Base-by-base conservation (phyloP, 805 yeast species). In the Candida pseudofarinosa region DNA sequence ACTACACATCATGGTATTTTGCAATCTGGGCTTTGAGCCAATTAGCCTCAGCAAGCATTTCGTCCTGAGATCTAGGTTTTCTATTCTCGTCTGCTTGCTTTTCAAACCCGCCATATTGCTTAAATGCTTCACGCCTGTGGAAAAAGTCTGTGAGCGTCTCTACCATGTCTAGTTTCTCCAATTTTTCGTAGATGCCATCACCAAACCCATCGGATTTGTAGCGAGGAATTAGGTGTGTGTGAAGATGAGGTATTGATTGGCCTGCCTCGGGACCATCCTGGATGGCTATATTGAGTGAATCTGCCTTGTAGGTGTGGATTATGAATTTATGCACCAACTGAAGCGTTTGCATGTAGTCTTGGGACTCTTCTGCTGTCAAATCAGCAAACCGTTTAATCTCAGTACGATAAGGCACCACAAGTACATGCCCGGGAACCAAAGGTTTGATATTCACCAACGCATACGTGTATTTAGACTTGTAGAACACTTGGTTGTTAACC, bases 241-340 rank as follows among this genome's bases (percentile, higher is more conserved):
- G 99, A 20, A 91, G 73, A 63, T 93, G 99, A 4, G 97, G 96
- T 2, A 93, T 83, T n/a, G 90, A 79, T 59, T 93, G 99, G 3
- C 99, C 99, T 1, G 97, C 91, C 39, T 88, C 88, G 0, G 89
- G 86, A 0, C 99, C 99, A 59, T 93, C 99, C 60, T 93, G 99
- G 45, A 95, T 88, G 8, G 97, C 91, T 33, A 93, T 75, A 58
- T 95, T 95, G 46, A 89, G 57, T 1, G 96, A 73, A 52, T 90
- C 95, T 2, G 97, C 95, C 30, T 81, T 73, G 60, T 82, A 93
- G 10, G 74, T 67, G 44, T 71, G 55, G 49, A 76, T 81, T 13
- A 93, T 81, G 48, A 89, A 84, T 41, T 67, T 64, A 47, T 88
- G 82, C 0, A 93, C 74, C 37, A 76, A 55, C 51, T 87, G 96